Conservation (phyloP, 1,139 yeast species). For the Geotrichum macrosporum region DNA sequence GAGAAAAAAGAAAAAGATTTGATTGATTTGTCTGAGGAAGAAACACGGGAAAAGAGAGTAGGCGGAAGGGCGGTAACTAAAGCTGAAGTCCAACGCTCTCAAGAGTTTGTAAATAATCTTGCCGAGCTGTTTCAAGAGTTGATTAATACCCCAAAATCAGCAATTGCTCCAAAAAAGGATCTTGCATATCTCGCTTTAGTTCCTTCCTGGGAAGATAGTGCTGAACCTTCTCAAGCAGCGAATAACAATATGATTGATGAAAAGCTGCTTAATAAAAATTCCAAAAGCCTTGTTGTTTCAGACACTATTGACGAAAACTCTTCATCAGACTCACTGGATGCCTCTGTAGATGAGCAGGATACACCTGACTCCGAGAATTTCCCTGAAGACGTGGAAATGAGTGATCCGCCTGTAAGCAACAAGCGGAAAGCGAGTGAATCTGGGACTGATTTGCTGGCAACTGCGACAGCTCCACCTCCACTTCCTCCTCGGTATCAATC, state of each 20-base stretch:
- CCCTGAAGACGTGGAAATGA: constrained; percentile 2
- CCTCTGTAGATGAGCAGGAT: constrained; percentile 10
- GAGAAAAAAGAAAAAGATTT: constrained; percentile 29
- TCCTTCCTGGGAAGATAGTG: constrained; percentile 47
- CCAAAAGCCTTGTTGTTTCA: too few species aligned
- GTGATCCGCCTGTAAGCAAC: neutral
- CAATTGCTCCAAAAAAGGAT: constrained; percentile 78
- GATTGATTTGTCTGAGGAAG: constrained; percentile 16
- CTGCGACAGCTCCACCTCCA: constrained; percentile 2
- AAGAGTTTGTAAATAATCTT: constrained; percentile 71
- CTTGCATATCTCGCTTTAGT: constrained; percentile 85
- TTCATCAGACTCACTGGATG: neutral
- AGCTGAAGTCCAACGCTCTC: constrained; percentile 71
- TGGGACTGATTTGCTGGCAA: neutral
- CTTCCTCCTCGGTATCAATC: neutral
- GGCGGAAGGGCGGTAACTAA: constrained; percentile 80
- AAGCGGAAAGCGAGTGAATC: constrained; percentile 5
- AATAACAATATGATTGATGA: too few species aligned
- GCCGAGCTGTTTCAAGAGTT: constrained; percentile 64
- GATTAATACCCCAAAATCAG: constrained; percentile 57
- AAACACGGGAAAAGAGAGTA: constrained; percentile 45
- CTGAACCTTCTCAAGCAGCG: constrained; percentile 19
- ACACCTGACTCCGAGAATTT: constrained; percentile 12
- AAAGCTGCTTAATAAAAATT: too few species aligned
- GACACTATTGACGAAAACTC: constrained; percentile 1